phyloP scores from a whole-genome alignment of 139 green algal genomes.

The Ettlia oleoabundans region DNA sequence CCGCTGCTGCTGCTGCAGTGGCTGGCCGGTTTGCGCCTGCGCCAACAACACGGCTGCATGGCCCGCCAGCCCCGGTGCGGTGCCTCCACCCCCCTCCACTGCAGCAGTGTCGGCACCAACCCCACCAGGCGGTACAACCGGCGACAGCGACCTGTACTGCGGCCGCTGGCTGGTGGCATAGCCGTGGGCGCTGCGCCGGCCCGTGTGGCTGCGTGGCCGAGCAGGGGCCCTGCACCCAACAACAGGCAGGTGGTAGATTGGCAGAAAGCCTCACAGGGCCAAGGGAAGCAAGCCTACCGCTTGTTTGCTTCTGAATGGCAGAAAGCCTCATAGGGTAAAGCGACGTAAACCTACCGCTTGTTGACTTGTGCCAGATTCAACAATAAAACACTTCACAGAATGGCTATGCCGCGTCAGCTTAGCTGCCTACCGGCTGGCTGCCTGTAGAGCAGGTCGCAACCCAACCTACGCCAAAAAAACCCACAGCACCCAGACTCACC shows the following conservation, averaged over 20 bases:
- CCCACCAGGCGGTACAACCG: no score
- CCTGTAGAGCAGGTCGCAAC: no score
- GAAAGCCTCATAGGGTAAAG: no score
- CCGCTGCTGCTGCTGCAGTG: conserved; percentile 13
- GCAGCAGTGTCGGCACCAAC: not conserved
- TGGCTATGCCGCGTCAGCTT: no score
- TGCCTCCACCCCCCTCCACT: conserved; percentile 4
- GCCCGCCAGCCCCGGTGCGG: not conserved
- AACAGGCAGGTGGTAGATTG: no score
- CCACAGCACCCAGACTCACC: not conserved
- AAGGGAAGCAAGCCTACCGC: no score
- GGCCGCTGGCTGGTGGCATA: not conserved
- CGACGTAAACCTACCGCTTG: no score
- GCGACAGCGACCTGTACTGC: not conserved
- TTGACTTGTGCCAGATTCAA: no score
- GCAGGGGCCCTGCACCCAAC: conserved; percentile 2
- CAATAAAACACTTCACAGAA: no score
- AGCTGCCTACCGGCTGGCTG: no score
- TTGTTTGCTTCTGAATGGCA: no score
- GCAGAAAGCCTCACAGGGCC: no score
- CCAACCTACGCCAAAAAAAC: not conserved
- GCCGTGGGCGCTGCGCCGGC: conserved; percentile 25
- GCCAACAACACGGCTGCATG: not conserved
- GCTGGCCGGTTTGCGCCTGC: not conserved
- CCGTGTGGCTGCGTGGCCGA: conserved; percentile 18